Evolutionary conservation across 306 rosid species (phyloP).

Genomic region (Malus sieversii): DNA sequence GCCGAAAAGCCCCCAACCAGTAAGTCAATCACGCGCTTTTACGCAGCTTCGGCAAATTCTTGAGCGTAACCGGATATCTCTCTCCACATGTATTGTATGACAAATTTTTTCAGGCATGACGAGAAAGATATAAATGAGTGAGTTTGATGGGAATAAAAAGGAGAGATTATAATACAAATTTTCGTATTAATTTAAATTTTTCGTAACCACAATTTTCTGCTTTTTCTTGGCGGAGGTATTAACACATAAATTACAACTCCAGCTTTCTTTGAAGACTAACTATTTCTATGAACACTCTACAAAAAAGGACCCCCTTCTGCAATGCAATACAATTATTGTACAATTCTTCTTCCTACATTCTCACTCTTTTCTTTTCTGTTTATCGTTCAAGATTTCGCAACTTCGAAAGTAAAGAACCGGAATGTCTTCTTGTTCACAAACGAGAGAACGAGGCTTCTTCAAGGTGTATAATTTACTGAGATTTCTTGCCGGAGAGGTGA

Average conservation of each 20-base stretch:
- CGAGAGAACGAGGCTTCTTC: constrained; percentile 26
- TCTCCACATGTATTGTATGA: background rate
- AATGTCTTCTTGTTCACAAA: constrained; percentile 55
- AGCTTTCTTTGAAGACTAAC: background rate
- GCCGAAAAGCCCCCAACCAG: too few species aligned
- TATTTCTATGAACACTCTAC: constrained; percentile 28
- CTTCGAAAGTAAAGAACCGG: constrained; percentile 3
- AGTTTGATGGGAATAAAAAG: background rate
- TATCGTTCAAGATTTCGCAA: background rate
- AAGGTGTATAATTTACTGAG: constrained; percentile 76
- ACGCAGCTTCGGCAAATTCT: too few species aligned
- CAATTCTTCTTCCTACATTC: constrained; percentile 6
- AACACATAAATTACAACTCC: constrained; percentile 1
- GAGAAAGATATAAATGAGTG: too few species aligned
- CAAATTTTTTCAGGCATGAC: background rate
- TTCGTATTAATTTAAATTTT: background rate
- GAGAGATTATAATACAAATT: background rate
- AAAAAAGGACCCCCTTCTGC: constrained; percentile 40
- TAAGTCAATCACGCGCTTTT: too few species aligned
- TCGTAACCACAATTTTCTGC: background rate
- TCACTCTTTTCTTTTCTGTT: constrained; percentile 1
- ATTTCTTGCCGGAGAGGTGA: constrained; percentile 63
- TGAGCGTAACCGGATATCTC: too few species aligned
- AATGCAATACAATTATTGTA: constrained; percentile 11
- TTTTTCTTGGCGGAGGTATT: background rate